These are phyloP conservation scores for Epichloe sp. DNA, from an alignment of 2,329 filamentous ascomycete genomes.

Conservation along the genomic window DNA sequence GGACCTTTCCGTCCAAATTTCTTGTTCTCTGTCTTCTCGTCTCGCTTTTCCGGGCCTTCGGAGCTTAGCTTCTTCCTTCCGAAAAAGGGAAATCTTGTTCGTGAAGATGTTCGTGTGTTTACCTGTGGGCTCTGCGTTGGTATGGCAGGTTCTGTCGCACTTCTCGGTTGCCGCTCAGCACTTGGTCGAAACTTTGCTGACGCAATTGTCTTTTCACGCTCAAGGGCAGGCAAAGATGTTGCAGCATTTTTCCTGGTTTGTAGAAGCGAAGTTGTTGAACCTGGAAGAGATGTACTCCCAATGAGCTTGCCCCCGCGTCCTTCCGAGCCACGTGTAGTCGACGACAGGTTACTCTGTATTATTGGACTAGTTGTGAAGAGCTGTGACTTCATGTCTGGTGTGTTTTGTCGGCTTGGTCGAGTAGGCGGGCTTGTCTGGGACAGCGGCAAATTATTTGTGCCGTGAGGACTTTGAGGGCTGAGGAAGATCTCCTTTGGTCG, in stretches of 20 bases:
- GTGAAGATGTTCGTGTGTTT: constrained; percentile 39
- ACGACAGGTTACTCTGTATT: constrained; percentile 45
- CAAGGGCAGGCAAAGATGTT: constrained; percentile 15
- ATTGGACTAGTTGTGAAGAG: constrained; percentile 37
- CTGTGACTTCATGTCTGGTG: constrained; percentile 46
- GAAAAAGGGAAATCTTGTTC: constrained; percentile 65
- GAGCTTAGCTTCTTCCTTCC: constrained; percentile 53
- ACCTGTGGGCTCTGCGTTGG: constrained; percentile 38
- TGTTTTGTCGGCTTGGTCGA: constrained; percentile 57
- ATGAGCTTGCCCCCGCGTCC: constrained; percentile 30
- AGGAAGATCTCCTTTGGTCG: constrained; percentile 6
- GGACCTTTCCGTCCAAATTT: constrained; percentile 54
- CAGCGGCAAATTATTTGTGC: constrained; percentile 11
- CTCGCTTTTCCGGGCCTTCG: constrained; percentile 35
- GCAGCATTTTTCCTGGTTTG: constrained; percentile 18
- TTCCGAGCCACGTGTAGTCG: constrained; percentile 23
- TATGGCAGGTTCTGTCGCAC: constrained; percentile 9
- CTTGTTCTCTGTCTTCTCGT: constrained; percentile 27
- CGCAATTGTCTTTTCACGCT: constrained; percentile 7
- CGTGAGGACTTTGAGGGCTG: constrained; percentile 26
- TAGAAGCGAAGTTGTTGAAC: constrained; percentile 21
- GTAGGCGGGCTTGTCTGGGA: constrained; percentile 33
- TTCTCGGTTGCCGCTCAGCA: constrained; percentile 11
- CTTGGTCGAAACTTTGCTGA: constrained; percentile 7
- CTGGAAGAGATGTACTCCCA: constrained; percentile 19